Evolutionary conservation across 441 rosid genomes (phyloP), one percentile per base, ranked within the genome.

Genomic region (Adansonia madagascariensis): DNA sequence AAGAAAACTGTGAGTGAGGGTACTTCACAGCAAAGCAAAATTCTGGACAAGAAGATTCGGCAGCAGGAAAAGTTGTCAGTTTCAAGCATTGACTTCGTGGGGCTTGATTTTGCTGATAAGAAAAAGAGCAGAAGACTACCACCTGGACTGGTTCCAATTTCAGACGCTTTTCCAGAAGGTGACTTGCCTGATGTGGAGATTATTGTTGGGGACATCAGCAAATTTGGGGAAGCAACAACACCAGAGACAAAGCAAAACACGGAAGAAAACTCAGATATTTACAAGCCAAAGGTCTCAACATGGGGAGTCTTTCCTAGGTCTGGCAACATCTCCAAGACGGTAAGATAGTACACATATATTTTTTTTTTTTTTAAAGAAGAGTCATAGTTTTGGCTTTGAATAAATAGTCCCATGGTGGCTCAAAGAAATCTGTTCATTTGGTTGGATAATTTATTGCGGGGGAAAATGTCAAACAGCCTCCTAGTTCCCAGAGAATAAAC

Each of bases 281-380:
- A 93, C 83, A 91, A 91, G 82, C 98, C 98, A 6, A 91, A 84
- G 84, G 97, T 94, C 81, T 91, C 98, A 3, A 88, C 98, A 1
- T 93, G 98, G 98, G 98, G 98, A 65, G 97, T 95, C 78, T 91
- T 91, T 75, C 98, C 97, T 9, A 87, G 98, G 73, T 96, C 98
- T 11, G 90, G 86, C 84, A 86, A 93, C 85, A 93, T 95, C 82
- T 95, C 98, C 71, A 85, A 87, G 81, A 85, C 90, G 81, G 98
- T 93, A 90, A 77, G 80, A 27, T 15, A 47, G 20, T 41, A 10
- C 27, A 64, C 49, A 46, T 39, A n/a, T 66, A 66, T 17, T 31
- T 31, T 31, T 31, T 31, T 31, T 31, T 31, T 31, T 31, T 18
- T 43, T 17, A 0, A 17, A 17, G 71, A 43, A 65, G 69, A 65